These are phyloP conservation scores for Boletus coccyginus DNA, from an alignment of 768 basidiomycete species.

Conservation along the genomic window DNA sequence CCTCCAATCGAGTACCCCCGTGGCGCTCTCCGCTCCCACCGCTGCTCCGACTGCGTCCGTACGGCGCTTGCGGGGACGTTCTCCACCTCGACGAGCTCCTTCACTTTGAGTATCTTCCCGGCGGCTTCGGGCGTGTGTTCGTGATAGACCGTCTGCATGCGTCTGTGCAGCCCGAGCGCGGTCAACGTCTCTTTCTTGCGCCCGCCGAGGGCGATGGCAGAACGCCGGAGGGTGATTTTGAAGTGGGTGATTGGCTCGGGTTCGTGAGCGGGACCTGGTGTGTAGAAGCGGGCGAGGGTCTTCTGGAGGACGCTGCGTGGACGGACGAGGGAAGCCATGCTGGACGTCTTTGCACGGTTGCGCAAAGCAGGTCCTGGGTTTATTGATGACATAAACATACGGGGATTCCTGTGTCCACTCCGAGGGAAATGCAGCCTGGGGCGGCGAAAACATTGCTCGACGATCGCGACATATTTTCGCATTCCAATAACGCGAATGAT, in stretches of 20 bases:
- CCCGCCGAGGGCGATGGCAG: conserved; percentile 78
- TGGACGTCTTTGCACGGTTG: background rate
- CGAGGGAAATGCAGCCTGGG: no score
- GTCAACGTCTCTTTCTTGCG: conserved; percentile 69
- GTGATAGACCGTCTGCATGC: conserved; percentile 84
- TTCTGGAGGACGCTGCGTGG: conserved; percentile 9
- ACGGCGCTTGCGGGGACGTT: conserved; percentile 74
- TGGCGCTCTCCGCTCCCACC: conserved; percentile 59
- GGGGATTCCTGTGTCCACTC: no score
- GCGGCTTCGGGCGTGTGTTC: conserved; percentile 69
- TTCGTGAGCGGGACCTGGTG: background rate
- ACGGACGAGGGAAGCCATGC: conserved; percentile 14
- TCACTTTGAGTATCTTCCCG: conserved; percentile 83
- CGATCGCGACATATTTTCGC: no score
- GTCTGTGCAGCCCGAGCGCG: conserved; percentile 80
- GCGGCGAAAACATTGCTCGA: no score
- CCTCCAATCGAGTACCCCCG: conserved; percentile 63
- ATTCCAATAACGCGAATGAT: no score
- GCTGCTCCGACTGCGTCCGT: conserved; percentile 66
- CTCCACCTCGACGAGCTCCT: conserved; percentile 86
- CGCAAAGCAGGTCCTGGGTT: background rate
- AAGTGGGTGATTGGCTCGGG: conserved; percentile 61
- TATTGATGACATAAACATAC: conserved; percentile 14
- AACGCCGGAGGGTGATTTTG: conserved; percentile 86
- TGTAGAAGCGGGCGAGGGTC: conserved; percentile 8